Base-by-base conservation (phyloP, 768 basidiomycete species). In the Rhizopogon vulgaris region DNA sequence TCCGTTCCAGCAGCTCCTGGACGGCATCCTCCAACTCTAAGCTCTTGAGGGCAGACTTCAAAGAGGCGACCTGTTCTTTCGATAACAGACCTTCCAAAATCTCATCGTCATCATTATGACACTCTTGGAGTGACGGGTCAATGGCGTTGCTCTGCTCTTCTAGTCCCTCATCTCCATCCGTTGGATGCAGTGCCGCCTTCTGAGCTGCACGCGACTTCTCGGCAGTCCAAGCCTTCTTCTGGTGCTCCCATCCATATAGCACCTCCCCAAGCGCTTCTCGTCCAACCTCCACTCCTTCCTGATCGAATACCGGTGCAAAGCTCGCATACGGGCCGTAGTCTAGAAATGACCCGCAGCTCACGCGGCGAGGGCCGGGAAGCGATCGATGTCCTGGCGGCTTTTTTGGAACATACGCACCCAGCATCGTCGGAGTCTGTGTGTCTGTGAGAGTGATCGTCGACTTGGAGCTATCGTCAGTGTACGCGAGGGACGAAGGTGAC, bases 251-350 rank as follows among this genome's bases (percentile, higher is more conserved):
- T 54, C 71, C 71, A 64, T 73, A 82, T 25, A 83, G 66, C 10
- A 82, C 67, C 62, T 87, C 79, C 12, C 80, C 83, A 51, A 91
- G 72, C 47, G 78, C 72, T 2, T 71, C 65, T 50, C 80, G 74
- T 3, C 88, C 88, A 6, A 90, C 69, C 59, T 87, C 79, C 45
- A 79, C 77, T n/a, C 83, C 83, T 53, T 87, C 84, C 56, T 88
- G 85, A 53, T 89, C 86, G 63, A 87, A 91, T 9, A 75, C 71
- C 1, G 90, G 90, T 0, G 90, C 89, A 67, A 92, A 92, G 61
- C 79, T 84, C 6, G 87, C 69, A 60, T 75, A 85, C 11, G 76
- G 74, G 0, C 90, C 90, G 60, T 92, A 92, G 65, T 93, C 86
- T 6, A 93, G 71, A 62, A 91, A 91, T 0, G 74, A 66, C 49